Evolutionary conservation across 2,329 filamentous ascomycete genomes (phyloP), one percentile per base, ranked within the genome.

Genomic region (Aspergillus fischeri): DNA sequence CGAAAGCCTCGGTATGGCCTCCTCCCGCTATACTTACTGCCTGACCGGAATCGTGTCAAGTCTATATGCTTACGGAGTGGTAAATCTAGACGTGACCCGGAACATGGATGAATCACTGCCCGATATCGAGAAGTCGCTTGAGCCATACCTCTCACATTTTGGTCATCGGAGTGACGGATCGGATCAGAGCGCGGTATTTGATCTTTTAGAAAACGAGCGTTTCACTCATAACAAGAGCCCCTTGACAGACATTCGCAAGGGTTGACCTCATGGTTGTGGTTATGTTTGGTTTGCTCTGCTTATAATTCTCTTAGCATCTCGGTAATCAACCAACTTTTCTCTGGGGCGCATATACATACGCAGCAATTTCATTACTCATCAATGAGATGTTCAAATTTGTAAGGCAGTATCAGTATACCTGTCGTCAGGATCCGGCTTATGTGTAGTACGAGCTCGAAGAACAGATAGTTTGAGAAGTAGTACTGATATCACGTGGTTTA

Each of bases 1-100:
- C 75, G 86, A 89, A 68, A 83, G 83, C 56, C 72, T 92, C 58
- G 87, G 89, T 89, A 82, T 61, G 75, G 62, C 63, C 47, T 35
- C n/a, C 38, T 32, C 10, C 48, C 47, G 52, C 14, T 49, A 5
- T 24, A 28, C 7, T 49, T 51, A 48, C 17, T 38, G 32, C 21
- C 25, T 44, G 27, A 7, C 24, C 38, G 58, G 20, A 49, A 7
- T 35, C 4, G 3, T 50, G 17, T 51, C 21, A 1, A 41, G 32
- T 6, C 32, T 17, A 17, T 35, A 35, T 49, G 60, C 63, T 58
- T 63, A 52, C 24, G 42, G 51, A 14, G 29, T n/a, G 45, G 29
- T n/a, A n/a, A 49, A 56, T 49, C 53, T 58, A 78, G 77, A 77
- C 62, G 73, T 76, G 49, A 69, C 66, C 49, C 70, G 73, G 54